Conservation (phyloP, 345 rosid genomes). For the Dovyalis caffra region DNA sequence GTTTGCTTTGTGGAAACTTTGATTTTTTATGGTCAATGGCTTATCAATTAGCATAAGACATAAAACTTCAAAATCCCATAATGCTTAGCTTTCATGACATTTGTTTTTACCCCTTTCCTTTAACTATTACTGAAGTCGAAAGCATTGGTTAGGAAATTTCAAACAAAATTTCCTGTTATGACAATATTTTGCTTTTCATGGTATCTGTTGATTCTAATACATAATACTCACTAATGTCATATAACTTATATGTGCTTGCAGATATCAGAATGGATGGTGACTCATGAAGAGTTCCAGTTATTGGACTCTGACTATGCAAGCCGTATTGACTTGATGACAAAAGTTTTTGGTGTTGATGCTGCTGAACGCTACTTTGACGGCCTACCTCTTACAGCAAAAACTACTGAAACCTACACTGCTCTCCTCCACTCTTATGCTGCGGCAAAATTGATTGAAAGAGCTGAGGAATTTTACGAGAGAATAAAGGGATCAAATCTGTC, state of each 20-base stretch:
- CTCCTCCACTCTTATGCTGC: slow-evolving; percentile 84
- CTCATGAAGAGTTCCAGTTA: slow-evolving; percentile 49
- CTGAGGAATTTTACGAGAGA: slow-evolving; percentile 60
- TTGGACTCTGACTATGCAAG: slow-evolving; percentile 66
- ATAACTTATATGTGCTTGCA: slow-evolving; percentile 32
- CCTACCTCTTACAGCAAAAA: slow-evolving; percentile 48
- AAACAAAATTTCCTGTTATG: background rate
- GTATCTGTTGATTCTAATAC: background rate
- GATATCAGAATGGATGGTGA: slow-evolving; percentile 89
- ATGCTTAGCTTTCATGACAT: too few species aligned
- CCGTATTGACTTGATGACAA: slow-evolving; percentile 74
- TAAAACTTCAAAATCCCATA: background rate
- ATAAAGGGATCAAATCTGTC: slow-evolving; percentile 48
- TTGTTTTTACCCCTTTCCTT: too few species aligned
- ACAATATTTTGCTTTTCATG: background rate
- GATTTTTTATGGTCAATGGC: background rate
- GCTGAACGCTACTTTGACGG: slow-evolving; percentile 89
- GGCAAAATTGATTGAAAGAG: slow-evolving; percentile 55
- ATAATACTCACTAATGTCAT: background rate
- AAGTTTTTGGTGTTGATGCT: slow-evolving; percentile 86
- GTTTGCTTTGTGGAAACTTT: background rate
- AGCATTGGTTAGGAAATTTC: background rate
- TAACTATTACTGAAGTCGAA: too few species aligned
- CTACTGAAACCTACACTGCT: slow-evolving; percentile 79
- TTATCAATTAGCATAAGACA: background rate